Evolutionary conservation across 768 basidiomycete genomes (phyloP).

Genomic region (Boletus subparvulus): DNA sequence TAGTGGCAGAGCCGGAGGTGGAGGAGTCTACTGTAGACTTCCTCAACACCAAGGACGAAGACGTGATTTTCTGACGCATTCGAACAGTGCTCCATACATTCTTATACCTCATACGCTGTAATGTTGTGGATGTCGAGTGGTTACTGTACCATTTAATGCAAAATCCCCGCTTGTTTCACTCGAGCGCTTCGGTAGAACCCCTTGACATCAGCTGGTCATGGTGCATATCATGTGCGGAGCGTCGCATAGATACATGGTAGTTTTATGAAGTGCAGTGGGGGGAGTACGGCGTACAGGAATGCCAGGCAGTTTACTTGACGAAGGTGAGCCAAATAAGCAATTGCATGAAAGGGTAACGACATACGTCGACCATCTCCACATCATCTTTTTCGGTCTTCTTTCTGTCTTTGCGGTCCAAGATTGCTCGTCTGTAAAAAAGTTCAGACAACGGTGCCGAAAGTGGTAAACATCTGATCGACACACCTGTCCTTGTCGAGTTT

Average conservation of each 20-base stretch:
- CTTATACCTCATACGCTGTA: slow-evolving; percentile 15
- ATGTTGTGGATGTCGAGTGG: not conserved
- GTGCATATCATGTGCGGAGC: slow-evolving; percentile 53
- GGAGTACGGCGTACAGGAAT: slow-evolving; percentile 10
- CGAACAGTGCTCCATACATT: not conserved
- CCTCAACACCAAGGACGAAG: slow-evolving; percentile 83
- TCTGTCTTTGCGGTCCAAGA: slow-evolving; percentile 82
- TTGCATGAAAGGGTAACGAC: slow-evolving; percentile 34
- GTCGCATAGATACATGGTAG: slow-evolving; percentile 66
- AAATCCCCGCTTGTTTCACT: slow-evolving; percentile 8
- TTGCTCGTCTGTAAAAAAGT: slow-evolving; percentile 59
- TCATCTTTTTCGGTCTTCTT: slow-evolving; percentile 63
- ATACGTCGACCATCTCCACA: slow-evolving; percentile 79
- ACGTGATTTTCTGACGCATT: slow-evolving; percentile 80
- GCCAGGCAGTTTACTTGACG: slow-evolving; percentile 23
- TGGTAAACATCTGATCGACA: slow-evolving; percentile 13
- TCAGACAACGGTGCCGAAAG: slow-evolving; percentile 5
- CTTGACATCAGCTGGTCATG: slow-evolving; percentile 35
- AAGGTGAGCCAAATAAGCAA: slow-evolving; percentile 11
- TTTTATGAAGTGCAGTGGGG: slow-evolving; percentile 42
- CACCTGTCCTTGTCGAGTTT: slow-evolving; percentile 92
- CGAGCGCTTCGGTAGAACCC: not conserved
- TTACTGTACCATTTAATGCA: slow-evolving; percentile 14
- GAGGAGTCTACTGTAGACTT: slow-evolving; percentile 54
- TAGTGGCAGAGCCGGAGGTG: slow-evolving; percentile 12